phyloP scores from a whole-genome alignment of 2,329 filamentous ascomycete genomes.

The Penicillium brasilianum region DNA sequence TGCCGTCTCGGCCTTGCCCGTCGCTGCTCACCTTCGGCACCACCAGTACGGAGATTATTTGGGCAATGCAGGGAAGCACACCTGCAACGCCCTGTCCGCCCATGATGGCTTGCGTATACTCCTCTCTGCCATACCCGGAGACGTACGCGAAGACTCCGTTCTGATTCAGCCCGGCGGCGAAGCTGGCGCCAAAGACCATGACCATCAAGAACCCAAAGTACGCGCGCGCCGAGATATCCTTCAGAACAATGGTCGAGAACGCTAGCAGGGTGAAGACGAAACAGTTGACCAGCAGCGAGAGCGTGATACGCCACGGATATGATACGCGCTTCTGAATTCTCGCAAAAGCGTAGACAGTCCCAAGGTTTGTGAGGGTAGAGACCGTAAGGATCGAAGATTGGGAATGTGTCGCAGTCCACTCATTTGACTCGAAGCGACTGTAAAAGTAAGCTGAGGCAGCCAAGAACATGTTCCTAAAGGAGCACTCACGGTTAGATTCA shows the following conservation, averaged over 20 bases:
- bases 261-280: constrained; percentile 77
- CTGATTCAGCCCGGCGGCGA: constrained; percentile 84
- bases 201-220: constrained; percentile 84
- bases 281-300: constrained; percentile 78
- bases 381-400: constrained; percentile 88
- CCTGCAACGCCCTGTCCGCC: constrained; percentile 90
- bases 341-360: constrained; percentile 74
- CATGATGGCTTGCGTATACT: constrained; percentile 98
- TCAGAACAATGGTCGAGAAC: constrained; percentile 74
- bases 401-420: constrained; percentile 78
- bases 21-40: constrained; percentile 54
- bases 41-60: constrained; percentile 80
- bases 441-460: constrained; percentile 94
- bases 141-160: constrained; percentile 95
- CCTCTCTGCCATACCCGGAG: constrained; percentile 78
- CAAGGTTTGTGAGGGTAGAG: constrained; percentile 81
- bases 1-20: constrained; percentile 37
- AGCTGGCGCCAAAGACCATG: constrained; percentile 79
- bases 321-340: constrained; percentile 81
- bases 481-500: not conserved
- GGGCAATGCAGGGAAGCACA: constrained; percentile 83
- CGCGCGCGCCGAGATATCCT: constrained; percentile 62
- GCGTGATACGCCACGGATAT: constrained; percentile 84
- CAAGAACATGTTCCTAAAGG: constrained; percentile 90
- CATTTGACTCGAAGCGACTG: constrained; percentile 72